A percentile compares a stretch with the other conserved stretches of the same genome.
Conservation (phyloP, 225 moss, liverwort and hornwort genomes). For the Climacium dendroides region DNA sequence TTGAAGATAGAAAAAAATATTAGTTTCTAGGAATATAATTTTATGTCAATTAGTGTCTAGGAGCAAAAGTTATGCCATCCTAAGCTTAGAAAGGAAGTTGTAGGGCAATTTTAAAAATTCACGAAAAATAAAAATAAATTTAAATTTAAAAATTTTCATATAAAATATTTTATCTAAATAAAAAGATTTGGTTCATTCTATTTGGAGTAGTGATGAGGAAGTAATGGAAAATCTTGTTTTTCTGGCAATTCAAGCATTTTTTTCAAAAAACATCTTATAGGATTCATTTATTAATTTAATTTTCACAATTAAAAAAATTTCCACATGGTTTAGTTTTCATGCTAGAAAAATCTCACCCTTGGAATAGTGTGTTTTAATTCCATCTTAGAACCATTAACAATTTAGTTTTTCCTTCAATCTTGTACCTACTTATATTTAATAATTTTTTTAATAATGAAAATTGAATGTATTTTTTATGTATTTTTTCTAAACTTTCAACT, state of each 20-base stretch:
- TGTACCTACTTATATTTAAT: neutral
- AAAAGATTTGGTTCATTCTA: neutral
- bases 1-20: neutral
- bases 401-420: neutral
- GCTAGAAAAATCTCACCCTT: neutral
- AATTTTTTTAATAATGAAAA: neutral
- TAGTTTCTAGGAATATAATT: too few relatives aligned
- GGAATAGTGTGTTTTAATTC: neutral
- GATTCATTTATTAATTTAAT: neutral
- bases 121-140: too few relatives aligned
- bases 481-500: neutral
- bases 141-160: neutral
- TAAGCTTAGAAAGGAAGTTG: too few relatives aligned
- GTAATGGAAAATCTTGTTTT: neutral
- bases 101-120: too few relatives aligned
- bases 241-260: too few relatives aligned
- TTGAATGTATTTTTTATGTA: rapidly evolving
- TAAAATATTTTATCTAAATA: neutral
- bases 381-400: neutral
- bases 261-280: too few relatives aligned
- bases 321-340: neutral
- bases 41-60: too few relatives aligned
- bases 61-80: too few relatives aligned
- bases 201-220: neutral
- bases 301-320: neutral